Percentiles rank a stretch among this genome's conserved stretches.
Conservation (phyloP, 2,329 filamentous ascomycete species). For the Colletotrichum viniferum region DNA sequence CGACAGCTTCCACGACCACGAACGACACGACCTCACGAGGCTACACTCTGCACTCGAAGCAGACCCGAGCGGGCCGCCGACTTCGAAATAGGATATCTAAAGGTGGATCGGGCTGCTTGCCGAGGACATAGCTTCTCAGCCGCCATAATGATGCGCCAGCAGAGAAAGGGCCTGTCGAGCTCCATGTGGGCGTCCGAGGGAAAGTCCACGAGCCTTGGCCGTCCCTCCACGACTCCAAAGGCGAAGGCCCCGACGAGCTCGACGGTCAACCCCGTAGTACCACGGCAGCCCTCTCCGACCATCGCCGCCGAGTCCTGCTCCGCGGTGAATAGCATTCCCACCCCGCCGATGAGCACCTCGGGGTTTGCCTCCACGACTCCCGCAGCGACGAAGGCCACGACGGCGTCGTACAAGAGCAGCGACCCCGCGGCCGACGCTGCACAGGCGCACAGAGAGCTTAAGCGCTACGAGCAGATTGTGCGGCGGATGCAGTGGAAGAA, state of each 20-base stretch:
- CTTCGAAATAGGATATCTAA: neutral
- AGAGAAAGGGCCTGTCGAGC: neutral
- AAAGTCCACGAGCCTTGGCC: neutral
- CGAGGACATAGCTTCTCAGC: neutral
- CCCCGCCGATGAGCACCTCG: neutral
- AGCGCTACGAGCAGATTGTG: conserved; percentile 64
- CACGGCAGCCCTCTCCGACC: neutral
- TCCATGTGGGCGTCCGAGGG: conserved; percentile 18
- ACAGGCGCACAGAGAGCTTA: conserved; percentile 47
- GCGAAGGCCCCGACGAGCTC: neutral
- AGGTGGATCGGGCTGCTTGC: neutral
- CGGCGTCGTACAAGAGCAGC: neutral
- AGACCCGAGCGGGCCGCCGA: neutral
- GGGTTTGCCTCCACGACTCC: neutral
- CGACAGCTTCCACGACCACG: neutral
- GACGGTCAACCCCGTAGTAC: neutral
- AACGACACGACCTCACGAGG: neutral
- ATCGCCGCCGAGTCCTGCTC: neutral
- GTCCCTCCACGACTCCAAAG: neutral
- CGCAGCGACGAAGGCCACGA: neutral
- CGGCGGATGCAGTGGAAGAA: conserved; percentile 68
- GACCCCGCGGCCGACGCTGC: neutral
- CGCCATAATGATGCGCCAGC: neutral
- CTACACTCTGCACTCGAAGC: neutral
- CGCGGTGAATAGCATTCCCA: neutral